phyloP scores from a whole-genome alignment of 2,329 filamentous ascomycete genomes.

The Cercospora sp. region DNA sequence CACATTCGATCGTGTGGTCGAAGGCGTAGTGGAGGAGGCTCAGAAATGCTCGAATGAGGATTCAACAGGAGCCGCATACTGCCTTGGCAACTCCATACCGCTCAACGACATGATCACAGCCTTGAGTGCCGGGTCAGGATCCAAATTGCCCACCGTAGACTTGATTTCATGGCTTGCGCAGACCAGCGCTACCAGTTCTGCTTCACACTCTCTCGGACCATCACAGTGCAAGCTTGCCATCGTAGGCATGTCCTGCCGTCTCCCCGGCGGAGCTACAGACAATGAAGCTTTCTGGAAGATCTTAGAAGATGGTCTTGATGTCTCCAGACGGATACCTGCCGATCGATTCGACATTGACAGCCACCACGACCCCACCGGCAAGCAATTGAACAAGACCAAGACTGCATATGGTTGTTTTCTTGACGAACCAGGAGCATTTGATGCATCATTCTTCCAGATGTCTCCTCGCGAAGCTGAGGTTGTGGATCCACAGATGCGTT shows the following conservation, averaged over 20 bases:
- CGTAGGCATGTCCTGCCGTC: constrained; percentile 16
- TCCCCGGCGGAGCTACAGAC: constrained; percentile 9
- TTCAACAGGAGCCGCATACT: constrained; percentile 7
- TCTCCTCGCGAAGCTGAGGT: constrained; percentile 31
- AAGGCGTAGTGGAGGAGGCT: constrained; percentile 25
- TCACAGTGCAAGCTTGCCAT: constrained; percentile 11
- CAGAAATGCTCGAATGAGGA: background rate
- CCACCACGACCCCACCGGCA: constrained; percentile 22
- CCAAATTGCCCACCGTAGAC: constrained; percentile 5
- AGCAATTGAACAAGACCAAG: constrained; percentile 25
- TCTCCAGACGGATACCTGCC: constrained; percentile 15
- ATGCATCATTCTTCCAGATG: constrained; percentile 46
- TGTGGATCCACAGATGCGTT: constrained; percentile 19
- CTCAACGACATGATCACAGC: constrained; percentile 29
- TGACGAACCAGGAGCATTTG: constrained; percentile 42
- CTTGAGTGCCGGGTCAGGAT: constrained; percentile 8
- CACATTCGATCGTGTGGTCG: constrained; percentile 32
- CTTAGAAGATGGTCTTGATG: constrained; percentile 17
- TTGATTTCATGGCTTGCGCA: constrained; percentile 12
- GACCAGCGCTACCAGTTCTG: background rate
- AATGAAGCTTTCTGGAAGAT: constrained; percentile 24
- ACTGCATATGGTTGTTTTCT: constrained; percentile 43
- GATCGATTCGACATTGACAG: constrained; percentile 20
- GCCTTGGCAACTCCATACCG: constrained; percentile 31
- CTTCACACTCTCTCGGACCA: background rate